Base-by-base conservation (phyloP, 2,329 filamentous ascomycete species). In the Penicillium fuscoglaucum region DNA sequence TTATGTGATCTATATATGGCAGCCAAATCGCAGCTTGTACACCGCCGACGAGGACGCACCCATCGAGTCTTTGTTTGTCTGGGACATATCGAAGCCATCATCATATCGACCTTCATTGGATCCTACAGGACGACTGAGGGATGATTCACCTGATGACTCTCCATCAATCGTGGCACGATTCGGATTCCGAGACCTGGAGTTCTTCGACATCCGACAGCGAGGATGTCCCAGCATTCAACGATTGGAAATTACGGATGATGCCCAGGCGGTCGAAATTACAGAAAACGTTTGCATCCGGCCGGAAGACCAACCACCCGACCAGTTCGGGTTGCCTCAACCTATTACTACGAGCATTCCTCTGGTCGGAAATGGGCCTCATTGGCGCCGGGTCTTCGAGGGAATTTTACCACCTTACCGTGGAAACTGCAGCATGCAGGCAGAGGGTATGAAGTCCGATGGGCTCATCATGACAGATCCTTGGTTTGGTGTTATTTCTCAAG, bases 1-100 rank as follows among this genome's bases (percentile, higher is more conserved):
- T 68, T 88, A 87, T 70, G 83, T 79, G 40, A 75, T 87, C 15
- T 88, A 87, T 70, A 77, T 83, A 29, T 87, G 84, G 84, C 83
- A 87, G 64, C 80, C 83, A 2, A 83, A 82, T 61, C 80, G 80
- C 46, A 82, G 81, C 45, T 75, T 82, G 39, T 84, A 82, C 75
- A 79, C 77, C 0, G 75, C 76, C 2, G 80, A 80, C 37, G 82
- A 85, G 52, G 82, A 84, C 64, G 79, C 81, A 13, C 84, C 84
- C 0, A 79, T 84, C 17, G 85, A 88, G 68, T 79, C 81, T 35
- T 72, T 88, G 29, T 80, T 79, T 17, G 74, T 88, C 10, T 88
- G 84, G 84, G 81, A 87, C 55, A 83, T 88, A 40, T 80, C 81
- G 2, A 71, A 72, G 0, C 73, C 79, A 1, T 82, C 80, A 5